Conservation (phyloP, 345 rosid species). For the Acer campestre region DNA sequence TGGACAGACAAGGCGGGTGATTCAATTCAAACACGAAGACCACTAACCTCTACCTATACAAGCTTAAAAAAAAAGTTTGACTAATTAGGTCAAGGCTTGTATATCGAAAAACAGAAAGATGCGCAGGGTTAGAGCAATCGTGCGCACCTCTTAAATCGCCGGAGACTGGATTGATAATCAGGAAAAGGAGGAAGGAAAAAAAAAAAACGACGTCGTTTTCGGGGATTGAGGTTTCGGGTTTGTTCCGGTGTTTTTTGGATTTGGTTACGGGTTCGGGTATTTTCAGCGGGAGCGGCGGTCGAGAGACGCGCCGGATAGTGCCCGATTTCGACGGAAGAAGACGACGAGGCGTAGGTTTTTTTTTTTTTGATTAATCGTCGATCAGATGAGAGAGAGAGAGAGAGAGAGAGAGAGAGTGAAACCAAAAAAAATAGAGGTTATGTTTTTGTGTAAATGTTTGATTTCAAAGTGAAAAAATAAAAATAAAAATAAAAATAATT, state of each 20-base stretch:
- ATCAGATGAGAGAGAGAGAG: slow-evolving; percentile 29
- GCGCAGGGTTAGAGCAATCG: slow-evolving; percentile 49
- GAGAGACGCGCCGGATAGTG: slow-evolving; percentile 33
- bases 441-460: background rate
- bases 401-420: slow-evolving; percentile 12
- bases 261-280: slow-evolving; percentile 13
- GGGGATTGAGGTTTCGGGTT: slow-evolving; percentile 8
- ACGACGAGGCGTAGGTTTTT: slow-evolving; percentile 35
- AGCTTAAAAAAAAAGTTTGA: slow-evolving; percentile 24
- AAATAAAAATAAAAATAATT: background rate
- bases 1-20: slow-evolving; percentile 22
- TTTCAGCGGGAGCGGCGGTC: slow-evolving; percentile 13
- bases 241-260: slow-evolving; percentile 2
- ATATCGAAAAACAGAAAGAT: slow-evolving; percentile 23
- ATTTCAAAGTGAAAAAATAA: background rate
- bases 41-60: slow-evolving; percentile 28
- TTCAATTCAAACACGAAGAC: slow-evolving; percentile 19
- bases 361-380: slow-evolving; percentile 61
- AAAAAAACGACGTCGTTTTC: slow-evolving; percentile 24
- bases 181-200: slow-evolving; percentile 12
- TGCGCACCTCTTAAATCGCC: slow-evolving; percentile 58
- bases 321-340: slow-evolving; percentile 37
- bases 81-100: slow-evolving; percentile 30
- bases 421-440: background rate
- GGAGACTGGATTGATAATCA: slow-evolving; percentile 43